phyloP scores from a whole-genome alignment of 2,329 filamentous ascomycete genomes.

The Penicillium freii region DNA sequence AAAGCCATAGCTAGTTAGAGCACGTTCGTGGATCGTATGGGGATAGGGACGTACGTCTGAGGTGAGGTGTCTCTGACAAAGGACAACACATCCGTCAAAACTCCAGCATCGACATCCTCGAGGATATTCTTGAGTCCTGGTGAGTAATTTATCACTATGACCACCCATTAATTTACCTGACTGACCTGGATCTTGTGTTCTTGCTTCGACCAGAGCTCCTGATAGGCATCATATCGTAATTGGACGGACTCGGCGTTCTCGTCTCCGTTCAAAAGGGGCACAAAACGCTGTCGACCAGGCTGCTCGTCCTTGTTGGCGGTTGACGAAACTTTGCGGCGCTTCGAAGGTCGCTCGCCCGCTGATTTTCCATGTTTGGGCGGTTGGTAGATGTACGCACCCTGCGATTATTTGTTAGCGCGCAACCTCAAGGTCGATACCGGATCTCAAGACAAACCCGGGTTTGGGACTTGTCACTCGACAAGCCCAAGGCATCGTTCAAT shows the following conservation, averaged over 20 bases:
- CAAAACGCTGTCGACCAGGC: conserved; percentile 30
- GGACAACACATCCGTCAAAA: conserved; percentile 38
- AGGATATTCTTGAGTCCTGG: conserved; percentile 31
- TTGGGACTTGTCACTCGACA: conserved; percentile 31
- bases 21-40: neutral
- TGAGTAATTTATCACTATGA: conserved; percentile 9
- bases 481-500: conserved; percentile 23
- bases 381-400: conserved; percentile 64
- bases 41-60: conserved; percentile 32
- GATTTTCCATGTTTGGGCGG: conserved; percentile 46
- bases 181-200: conserved; percentile 41
- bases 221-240: conserved; percentile 39
- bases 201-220: conserved; percentile 41
- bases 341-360: conserved; percentile 49
- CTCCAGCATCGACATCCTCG: conserved; percentile 40
- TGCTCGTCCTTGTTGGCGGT: conserved; percentile 18
- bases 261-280: conserved; percentile 41
- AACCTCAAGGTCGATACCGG: neutral
- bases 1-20: conserved; percentile 13
- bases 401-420: conserved; percentile 21
- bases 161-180: neutral
- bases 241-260: conserved; percentile 35
- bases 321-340: conserved; percentile 57
- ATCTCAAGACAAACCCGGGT: conserved; percentile 26
- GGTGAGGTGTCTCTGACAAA: conserved; percentile 39